Base-by-base conservation (phyloP, 345 rosid genomes). In the Lumnitzera racemosa region DNA sequence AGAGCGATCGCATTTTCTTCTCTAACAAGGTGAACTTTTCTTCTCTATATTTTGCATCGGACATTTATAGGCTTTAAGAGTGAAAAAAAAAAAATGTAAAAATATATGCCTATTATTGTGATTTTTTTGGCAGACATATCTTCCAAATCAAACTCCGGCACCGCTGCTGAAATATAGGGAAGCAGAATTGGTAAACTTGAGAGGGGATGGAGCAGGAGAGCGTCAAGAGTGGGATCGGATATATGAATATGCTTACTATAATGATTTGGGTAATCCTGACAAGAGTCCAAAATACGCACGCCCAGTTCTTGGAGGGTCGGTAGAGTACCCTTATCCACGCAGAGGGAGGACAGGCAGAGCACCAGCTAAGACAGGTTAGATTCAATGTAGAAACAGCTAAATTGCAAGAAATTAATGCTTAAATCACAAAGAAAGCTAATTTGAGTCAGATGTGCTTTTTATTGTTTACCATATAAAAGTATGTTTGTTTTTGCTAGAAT, bases 281-380 rank as follows among this genome's bases (percentile, higher is more conserved):
- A 66, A 64, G 53, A 77, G 69, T 50, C 41, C 61, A 2, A 36
- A 64, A n/a, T 62, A 60, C 61, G 76, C 57, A 36, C 73, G 81
- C 50, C 76, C 81, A 2, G 55, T 74, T 62, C 81, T 80, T 43
- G 84, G 81, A 12, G 84, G 81, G 12, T 76, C 84, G 5, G 1
- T 62, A 15, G 61, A 75, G 24, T 70, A 69, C 27, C 83, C 83
- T 47, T 79, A 75, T 61, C 83, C 83, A 59, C 74, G 83, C 25
- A 70, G 83, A 43, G 80, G 75, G 52, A 79, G 83, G 61, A 79
- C 83, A 5, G 71, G 83, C 59, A 65, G 83, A 50, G 41, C 72
- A 20, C 75, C 72, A 8, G 29, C 69, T 27, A 36, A 69, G 51
- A 49, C 79, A 57, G 79, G 79, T 78, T 16, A 24, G 48, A 51